Conservation (phyloP, 306 rosid genomes). For the Gillenia trifoliata region DNA sequence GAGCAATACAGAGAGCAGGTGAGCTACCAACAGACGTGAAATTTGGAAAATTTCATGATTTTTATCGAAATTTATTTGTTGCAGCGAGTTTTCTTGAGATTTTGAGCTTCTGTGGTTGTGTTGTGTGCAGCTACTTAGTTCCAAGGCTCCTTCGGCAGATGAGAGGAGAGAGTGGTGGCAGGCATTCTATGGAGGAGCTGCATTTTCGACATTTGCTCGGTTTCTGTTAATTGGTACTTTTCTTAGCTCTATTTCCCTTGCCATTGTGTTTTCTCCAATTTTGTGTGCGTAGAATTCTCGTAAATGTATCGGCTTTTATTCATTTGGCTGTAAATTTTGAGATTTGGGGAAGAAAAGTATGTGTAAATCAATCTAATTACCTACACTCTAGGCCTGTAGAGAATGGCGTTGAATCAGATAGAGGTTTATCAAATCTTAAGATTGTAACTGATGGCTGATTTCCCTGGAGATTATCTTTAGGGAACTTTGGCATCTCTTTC, state of each 20-base stretch:
- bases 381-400: neutral
- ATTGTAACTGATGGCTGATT: neutral
- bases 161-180: constrained; percentile 61
- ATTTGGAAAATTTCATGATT: constrained; percentile 5
- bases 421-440: neutral
- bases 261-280: neutral
- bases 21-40: neutral
- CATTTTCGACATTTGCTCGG: constrained; percentile 65
- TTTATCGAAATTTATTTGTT: neutral
- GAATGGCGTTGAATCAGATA: neutral
- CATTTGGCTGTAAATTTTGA: neutral
- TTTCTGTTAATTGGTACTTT: constrained; percentile 64
- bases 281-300: neutral
- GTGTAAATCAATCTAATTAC: neutral
- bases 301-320: neutral
- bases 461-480: neutral
- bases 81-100: neutral
- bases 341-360: neutral
- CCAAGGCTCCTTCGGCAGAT: constrained; percentile 43
- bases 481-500: neutral
- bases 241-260: constrained; percentile 6
- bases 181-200: constrained; percentile 62
- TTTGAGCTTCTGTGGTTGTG: constrained; percentile 11
- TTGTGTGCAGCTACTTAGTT: constrained; percentile 38
- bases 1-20: constrained; percentile 68